phyloP scores from a whole-genome alignment of 116 monocot species.

The Posidonia oceanica region DNA sequence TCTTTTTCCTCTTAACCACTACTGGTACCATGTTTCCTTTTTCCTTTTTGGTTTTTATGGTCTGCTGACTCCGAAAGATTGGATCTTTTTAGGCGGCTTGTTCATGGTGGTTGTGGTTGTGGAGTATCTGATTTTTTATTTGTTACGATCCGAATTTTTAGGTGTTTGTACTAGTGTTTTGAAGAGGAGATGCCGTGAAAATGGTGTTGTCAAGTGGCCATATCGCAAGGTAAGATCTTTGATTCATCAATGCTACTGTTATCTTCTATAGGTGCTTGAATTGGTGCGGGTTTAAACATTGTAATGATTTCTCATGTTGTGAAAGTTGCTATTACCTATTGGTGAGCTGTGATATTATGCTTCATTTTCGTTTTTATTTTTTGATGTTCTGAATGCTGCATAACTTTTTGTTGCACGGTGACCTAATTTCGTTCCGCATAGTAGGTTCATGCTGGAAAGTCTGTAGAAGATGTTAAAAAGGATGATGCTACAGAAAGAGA shows the following conservation, averaged over 20 bases:
- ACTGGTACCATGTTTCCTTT: too few relatives aligned
- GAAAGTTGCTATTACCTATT: too few relatives aligned
- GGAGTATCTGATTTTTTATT: neutral
- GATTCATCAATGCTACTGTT: too few relatives aligned
- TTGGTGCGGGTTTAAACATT: too few relatives aligned
- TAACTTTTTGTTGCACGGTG: too few relatives aligned
- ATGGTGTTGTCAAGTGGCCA: slow-evolving; percentile 74
- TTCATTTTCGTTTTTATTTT: too few relatives aligned
- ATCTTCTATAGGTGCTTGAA: too few relatives aligned
- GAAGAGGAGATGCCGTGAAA: slow-evolving; percentile 82
- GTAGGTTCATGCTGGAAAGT: slow-evolving; percentile 12
- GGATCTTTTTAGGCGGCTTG: neutral
- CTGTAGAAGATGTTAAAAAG: slow-evolving; percentile 7
- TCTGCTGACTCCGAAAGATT: neutral
- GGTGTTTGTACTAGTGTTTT: slow-evolving; percentile 78
- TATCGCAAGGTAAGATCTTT: slow-evolving; percentile 53
- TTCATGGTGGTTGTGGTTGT: neutral
- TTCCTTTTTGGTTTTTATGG: neutral
- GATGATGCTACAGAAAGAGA: slow-evolving; percentile 3
- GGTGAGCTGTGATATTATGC: too few relatives aligned
- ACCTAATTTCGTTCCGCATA: too few relatives aligned
- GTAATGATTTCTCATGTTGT: too few relatives aligned
- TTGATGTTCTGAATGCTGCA: too few relatives aligned
- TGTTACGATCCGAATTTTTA: slow-evolving; percentile 10
- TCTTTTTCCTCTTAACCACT: neutral